These are phyloP conservation scores for Psidium guajava DNA, from an alignment of 345 rosid genomes.

Conservation along the genomic window DNA sequence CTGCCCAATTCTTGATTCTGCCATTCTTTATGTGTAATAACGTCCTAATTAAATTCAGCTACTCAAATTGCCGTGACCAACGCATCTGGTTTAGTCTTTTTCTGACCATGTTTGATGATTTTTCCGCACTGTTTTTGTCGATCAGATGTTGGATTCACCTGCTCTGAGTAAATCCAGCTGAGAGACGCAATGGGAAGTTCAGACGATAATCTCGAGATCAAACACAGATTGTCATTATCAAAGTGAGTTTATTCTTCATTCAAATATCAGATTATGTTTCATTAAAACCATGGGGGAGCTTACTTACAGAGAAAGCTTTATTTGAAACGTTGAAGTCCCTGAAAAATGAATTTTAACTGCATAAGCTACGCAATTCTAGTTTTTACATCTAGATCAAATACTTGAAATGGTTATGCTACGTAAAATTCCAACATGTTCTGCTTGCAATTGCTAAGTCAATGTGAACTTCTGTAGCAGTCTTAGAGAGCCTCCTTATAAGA, in stretches of 20 bases:
- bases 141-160: neutral
- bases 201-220: constrained; percentile 16
- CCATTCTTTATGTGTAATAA: neutral
- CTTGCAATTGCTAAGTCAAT: neutral
- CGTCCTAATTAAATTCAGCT: neutral
- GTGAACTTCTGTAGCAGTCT: neutral
- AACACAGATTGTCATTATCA: constrained; percentile 30
- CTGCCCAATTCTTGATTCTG: neutral
- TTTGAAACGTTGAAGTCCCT: neutral
- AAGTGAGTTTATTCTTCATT: constrained; percentile 19
- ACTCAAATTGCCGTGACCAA: neutral
- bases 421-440: neutral
- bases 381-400: neutral
- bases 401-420: neutral
- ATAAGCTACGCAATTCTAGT: neutral
- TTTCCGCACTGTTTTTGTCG: neutral
- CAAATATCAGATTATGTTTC: neutral
- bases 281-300: neutral
- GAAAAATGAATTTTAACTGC: neutral
- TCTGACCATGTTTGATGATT: neutral
- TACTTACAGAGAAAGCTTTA: neutral
- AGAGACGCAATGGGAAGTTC: constrained; percentile 27
- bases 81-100: neutral
- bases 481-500: neutral
- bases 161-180: neutral